Evolutionary conservation across 495 filamentous ascomycete genomes (phyloP).

Genomic region (Penicillium paxilli): DNA sequence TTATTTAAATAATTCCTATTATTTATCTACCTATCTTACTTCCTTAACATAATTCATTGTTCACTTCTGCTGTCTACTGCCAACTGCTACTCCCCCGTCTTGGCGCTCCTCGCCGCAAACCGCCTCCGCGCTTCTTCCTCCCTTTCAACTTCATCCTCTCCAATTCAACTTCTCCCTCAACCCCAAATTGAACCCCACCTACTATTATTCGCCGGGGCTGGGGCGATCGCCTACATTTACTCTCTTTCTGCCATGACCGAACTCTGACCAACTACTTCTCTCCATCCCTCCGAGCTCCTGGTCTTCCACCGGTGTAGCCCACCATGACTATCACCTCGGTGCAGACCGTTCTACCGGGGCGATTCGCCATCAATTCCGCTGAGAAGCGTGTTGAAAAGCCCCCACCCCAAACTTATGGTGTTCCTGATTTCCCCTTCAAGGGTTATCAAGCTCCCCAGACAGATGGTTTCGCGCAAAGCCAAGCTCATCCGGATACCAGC

Average conservation of each 20-base stretch:
- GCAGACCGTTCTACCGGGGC: conserved; percentile 39
- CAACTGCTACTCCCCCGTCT: not conserved
- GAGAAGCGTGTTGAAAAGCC: conserved; percentile 47
- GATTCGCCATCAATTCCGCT: conserved; percentile 28
- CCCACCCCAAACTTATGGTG: conserved; percentile 49
- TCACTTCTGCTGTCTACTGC: not conserved
- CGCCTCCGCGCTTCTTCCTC: not conserved
- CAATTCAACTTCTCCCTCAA: not conserved
- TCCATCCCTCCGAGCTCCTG: conserved; percentile 31
- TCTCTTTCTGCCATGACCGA: not conserved
- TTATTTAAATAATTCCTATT: not conserved
- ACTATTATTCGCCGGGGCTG: no score
- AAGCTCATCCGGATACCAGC: conserved; percentile 51
- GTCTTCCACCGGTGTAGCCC: conserved; percentile 18
- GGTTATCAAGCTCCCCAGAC: conserved; percentile 66
- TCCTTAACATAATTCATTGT: not conserved
- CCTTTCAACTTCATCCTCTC: not conserved
- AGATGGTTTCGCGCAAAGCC: conserved; percentile 66
- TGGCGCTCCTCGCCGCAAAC: not conserved
- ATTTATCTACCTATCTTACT: not conserved
- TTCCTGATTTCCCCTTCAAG: conserved; percentile 77
- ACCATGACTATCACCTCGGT: conserved; percentile 53
- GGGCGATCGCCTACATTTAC: no score
- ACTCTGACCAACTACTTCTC: conserved; percentile 18
- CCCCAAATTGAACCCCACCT: not conserved